These are phyloP conservation scores for Conticribra guillardii DNA, from an alignment of 108 stramenopile species.

Conservation along the genomic window DNA sequence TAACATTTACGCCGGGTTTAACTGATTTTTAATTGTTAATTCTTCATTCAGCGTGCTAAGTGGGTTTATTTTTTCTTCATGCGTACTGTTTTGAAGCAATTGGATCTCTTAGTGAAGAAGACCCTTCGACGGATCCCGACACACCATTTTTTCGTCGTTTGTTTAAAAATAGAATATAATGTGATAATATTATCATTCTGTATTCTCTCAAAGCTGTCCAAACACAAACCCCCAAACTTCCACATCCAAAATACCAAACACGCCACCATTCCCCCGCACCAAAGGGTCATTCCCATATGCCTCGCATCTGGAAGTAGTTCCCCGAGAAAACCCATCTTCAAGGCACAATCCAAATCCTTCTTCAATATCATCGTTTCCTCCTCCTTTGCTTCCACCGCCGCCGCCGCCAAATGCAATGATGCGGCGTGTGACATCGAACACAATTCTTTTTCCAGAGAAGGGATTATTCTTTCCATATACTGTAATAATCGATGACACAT, in stretches of 20 bases:
- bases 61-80: too few relatives aligned
- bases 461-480: conserved; percentile 43
- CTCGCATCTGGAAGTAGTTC: conserved; percentile 76
- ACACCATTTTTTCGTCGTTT: too few relatives aligned
- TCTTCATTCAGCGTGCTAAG: too few relatives aligned
- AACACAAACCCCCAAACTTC: conserved; percentile 75
- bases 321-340: conserved; percentile 80
- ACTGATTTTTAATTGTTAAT: too few relatives aligned
- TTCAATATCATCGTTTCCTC: too few relatives aligned
- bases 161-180: too few relatives aligned
- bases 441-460: conserved; percentile 45
- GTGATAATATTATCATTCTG: too few relatives aligned
- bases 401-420: conserved; percentile 77
- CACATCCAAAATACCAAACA: conserved; percentile 72
- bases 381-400: conserved; percentile 52
- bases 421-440: conserved; percentile 55
- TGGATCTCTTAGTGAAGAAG: too few relatives aligned
- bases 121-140: too few relatives aligned
- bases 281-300: conserved; percentile 86
- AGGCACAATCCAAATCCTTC: conserved; percentile 84
- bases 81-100: too few relatives aligned
- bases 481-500: conserved; percentile 1
- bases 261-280: conserved; percentile 44
- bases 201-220: conserved; percentile 44
- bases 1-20: too few relatives aligned